Evolutionary conservation across 2,329 filamentous ascomycete species (phyloP).

Genomic region (Conoideocrella luteorostrata): DNA sequence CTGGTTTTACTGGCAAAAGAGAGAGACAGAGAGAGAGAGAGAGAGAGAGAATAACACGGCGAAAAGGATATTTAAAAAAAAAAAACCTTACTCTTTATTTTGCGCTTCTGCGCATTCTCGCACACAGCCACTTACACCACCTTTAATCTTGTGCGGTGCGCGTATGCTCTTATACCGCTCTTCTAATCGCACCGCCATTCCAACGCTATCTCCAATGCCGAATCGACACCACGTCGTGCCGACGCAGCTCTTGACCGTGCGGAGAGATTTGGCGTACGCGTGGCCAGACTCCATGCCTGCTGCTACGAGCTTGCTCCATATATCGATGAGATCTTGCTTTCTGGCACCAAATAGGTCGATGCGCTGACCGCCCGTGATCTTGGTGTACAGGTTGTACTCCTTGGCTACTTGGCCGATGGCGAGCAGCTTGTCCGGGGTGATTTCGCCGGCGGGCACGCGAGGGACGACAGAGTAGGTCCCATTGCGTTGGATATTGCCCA

Average conservation of each 20-base stretch:
- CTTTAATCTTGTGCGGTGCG: constrained; percentile 87
- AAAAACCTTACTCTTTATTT: constrained; percentile 66
- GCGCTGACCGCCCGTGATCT: constrained; percentile 86
- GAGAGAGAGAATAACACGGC: neutral
- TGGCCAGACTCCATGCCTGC: constrained; percentile 88
- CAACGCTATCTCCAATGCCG: constrained; percentile 83
- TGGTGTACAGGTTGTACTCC: constrained; percentile 79
- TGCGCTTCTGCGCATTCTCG: constrained; percentile 88
- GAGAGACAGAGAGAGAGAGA: neutral
- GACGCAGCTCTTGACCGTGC: constrained; percentile 88
- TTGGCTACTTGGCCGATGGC: constrained; percentile 78
- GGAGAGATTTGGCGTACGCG: constrained; percentile 81
- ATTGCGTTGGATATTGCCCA: constrained; percentile 87
- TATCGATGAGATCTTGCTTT: constrained; percentile 76
- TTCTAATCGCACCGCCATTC: constrained; percentile 81
- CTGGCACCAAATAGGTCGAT: constrained; percentile 91
- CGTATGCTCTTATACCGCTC: constrained; percentile 89
- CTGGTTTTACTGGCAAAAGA: neutral
- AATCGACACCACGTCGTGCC: constrained; percentile 88
- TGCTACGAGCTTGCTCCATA: constrained; percentile 74
- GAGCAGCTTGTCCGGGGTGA: constrained; percentile 79
- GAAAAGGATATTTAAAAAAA: neutral
- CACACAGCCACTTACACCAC: constrained; percentile 85
- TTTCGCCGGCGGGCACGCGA: constrained; percentile 76
- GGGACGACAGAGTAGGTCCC: constrained; percentile 87